Evolutionary conservation across 768 basidiomycete species (phyloP).

Genomic region (Pisolithus tinctorius): DNA sequence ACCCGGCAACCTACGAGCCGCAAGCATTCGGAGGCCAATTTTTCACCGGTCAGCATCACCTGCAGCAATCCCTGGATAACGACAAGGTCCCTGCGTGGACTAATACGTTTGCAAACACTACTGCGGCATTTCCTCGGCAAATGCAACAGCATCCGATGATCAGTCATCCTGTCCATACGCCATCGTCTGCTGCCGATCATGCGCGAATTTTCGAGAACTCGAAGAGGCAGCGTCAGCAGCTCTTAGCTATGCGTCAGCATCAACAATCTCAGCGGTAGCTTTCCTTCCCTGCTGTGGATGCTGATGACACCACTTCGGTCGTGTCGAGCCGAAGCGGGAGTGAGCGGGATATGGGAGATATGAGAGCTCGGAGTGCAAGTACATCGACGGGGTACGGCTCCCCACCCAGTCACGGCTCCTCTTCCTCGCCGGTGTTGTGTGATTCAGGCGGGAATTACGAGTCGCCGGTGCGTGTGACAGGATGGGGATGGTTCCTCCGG

Average conservation of each 20-base stretch:
- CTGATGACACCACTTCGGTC: constrained; percentile 34
- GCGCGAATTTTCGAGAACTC: constrained; percentile 16
- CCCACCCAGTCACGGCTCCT: constrained; percentile 17
- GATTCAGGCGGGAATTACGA: constrained; percentile 12
- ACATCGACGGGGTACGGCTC: constrained; percentile 28
- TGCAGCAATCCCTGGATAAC: too few relatives aligned
- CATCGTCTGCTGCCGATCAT: constrained; percentile 15
- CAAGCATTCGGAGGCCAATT: constrained; percentile 14
- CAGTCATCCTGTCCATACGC: constrained; percentile 9
- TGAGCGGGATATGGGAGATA: neutral
- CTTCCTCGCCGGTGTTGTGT: constrained; percentile 22
- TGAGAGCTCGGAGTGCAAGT: constrained; percentile 27
- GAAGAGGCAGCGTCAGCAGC: constrained; percentile 16
- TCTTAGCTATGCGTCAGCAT: too few relatives aligned
- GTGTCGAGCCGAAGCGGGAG: constrained; percentile 22
- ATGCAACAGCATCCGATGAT: constrained; percentile 25
- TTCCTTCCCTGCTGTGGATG: constrained; percentile 25
- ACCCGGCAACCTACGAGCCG: constrained; percentile 37
- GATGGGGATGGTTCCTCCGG: neutral
- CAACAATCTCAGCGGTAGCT: constrained; percentile 14
- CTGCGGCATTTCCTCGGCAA: constrained; percentile 32
- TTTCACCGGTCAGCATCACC: too few relatives aligned
- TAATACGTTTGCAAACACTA: constrained; percentile 16
- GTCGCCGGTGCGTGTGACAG: neutral
- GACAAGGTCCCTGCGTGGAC: constrained; percentile 15